Evolutionary conservation across 768 basidiomycete genomes (phyloP).

Genomic region (Suillus americanus): DNA sequence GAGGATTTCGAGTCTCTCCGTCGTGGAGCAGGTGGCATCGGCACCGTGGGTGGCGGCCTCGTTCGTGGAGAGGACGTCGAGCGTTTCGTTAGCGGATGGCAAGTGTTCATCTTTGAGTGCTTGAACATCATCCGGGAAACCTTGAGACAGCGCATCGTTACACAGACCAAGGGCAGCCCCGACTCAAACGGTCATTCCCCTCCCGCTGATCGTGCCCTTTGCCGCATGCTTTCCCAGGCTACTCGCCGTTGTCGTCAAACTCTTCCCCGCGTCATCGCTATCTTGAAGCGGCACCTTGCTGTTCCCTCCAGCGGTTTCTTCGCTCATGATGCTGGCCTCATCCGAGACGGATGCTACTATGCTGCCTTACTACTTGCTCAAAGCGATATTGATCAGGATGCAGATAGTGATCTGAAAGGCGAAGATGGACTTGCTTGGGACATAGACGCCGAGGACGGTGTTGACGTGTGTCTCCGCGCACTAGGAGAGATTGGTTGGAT

Average conservation of each 20-base stretch:
- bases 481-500: slow-evolving; percentile 84
- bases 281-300: slow-evolving; percentile 50
- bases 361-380: slow-evolving; percentile 77
- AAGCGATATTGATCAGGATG: slow-evolving; percentile 50
- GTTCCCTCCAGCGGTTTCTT: slow-evolving; percentile 56
- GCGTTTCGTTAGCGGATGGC: slow-evolving; percentile 83
- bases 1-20: slow-evolving; percentile 74
- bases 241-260: slow-evolving; percentile 45
- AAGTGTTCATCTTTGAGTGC: slow-evolving; percentile 91
- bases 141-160: slow-evolving; percentile 59
- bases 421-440: slow-evolving; percentile 24
- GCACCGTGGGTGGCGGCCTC: slow-evolving; percentile 32
- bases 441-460: slow-evolving; percentile 31
- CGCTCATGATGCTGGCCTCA: slow-evolving; percentile 80
- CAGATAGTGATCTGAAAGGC: slow-evolving; percentile 28
- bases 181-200: slow-evolving; percentile 37
- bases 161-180: slow-evolving; percentile 38
- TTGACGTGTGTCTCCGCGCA: slow-evolving; percentile 62
- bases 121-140: slow-evolving; percentile 86
- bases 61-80: slow-evolving; percentile 53
- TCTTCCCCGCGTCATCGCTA: slow-evolving; percentile 50
- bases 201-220: slow-evolving; percentile 47
- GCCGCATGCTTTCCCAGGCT: slow-evolving; percentile 48
- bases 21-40: slow-evolving; percentile 42
- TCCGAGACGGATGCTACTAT: slow-evolving; percentile 89